Base-by-base conservation (phyloP, 805 yeast genomes). In the Metschnikowia shivogae region DNA sequence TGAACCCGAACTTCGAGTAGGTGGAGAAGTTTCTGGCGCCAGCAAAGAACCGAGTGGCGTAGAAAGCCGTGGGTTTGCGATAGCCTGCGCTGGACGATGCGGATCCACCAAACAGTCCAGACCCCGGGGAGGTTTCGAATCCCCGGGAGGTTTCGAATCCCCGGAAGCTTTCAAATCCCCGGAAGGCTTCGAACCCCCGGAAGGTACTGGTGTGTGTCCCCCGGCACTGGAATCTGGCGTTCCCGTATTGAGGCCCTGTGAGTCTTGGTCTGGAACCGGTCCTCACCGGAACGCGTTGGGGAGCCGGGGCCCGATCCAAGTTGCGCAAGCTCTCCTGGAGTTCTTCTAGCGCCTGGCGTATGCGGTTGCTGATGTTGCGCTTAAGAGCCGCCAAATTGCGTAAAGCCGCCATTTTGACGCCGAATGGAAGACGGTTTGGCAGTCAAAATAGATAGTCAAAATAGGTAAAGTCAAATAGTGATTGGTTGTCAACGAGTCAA, bases 311-410 rank as follows among this genome's bases (percentile, higher is more conserved):
- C 9, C 50, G 34, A 17, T 60, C 60, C 32, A 60, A 57, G n/a
- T 58, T 50, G 26, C 58, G 52, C 31, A 65, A 47, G 28, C 53
- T 63, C 52, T 49, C 51, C 30, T 72, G 69, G 44, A 78, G 62
- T 47, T 78, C 81, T 50, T 75, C 74, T 22, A 78, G 64, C 26
- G 72, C 69, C 56, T 72, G 71, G 46, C 73, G 70, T 47, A 74
- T 63, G 45, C 73, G 75, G 50, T 71, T 64, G 30, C 77, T 73
- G 17, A 80, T 67, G 53, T 67, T 70, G 40, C 74, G 65, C 48
- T 56, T 54, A 41, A 68, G 65, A 47, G 76, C 63, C 30, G 75
- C 63, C 55, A 77, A 64, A 59, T 76, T 76, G 58, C 69, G 70
- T 12, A 45, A 32, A 5, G 47, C 47, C 3, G 57, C 29, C 55